These are phyloP conservation scores for Oxyria digyna DNA, from an alignment of 148 eudicot species.

Conservation along the genomic window DNA sequence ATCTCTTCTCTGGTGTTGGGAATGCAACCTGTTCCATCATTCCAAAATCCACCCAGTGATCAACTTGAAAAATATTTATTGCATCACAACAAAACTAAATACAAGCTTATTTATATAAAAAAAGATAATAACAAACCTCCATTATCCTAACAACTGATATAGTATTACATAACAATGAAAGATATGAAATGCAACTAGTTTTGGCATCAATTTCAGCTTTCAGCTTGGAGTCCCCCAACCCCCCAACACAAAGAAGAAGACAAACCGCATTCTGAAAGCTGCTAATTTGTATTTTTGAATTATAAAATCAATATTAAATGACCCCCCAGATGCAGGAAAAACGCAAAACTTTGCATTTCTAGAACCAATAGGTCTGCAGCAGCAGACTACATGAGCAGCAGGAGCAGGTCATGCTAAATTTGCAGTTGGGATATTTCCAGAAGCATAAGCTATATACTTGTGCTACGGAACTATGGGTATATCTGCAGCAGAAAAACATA, in stretches of 20 bases:
- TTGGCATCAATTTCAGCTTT: background rate
- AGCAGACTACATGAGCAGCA: background rate
- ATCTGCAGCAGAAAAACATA: background rate
- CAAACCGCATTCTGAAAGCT: background rate
- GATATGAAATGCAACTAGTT: background rate
- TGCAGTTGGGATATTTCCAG: background rate
- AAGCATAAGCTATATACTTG: background rate
- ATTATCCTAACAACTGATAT: background rate
- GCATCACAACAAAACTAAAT: background rate
- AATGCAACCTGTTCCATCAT: constrained; percentile 58
- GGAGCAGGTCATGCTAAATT: background rate
- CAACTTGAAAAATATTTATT: background rate
- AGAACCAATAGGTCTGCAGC: background rate
- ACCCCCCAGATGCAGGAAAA: background rate
- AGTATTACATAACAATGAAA: background rate
- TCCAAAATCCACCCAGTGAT: background rate
- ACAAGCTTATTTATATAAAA: background rate
- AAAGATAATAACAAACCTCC: background rate
- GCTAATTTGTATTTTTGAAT: no score
- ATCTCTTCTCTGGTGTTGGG: constrained; percentile 77
- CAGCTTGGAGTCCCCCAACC: background rate
- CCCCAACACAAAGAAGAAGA: background rate
- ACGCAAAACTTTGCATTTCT: background rate
- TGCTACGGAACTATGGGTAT: background rate
- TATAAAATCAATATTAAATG: no score